A percentile compares a stretch with the other conserved stretches of the same genome.
phyloP scores from a whole-genome alignment of 192 early-diverging fungal species.

The Coemansia sp. region DNA sequence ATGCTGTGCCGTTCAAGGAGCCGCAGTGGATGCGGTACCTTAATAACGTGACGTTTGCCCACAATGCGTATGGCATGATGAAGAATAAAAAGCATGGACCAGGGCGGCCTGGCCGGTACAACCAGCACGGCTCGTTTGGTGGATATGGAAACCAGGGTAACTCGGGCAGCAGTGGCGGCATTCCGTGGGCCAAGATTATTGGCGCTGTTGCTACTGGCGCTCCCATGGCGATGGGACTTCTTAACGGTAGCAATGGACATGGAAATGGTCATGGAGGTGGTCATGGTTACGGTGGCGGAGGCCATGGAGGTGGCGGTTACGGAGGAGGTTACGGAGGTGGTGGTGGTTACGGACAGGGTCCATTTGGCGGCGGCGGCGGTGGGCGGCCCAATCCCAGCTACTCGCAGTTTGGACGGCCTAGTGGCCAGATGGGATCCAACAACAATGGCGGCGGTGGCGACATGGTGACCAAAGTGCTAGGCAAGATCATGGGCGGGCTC shows the following conservation, averaged over 20 bases:
- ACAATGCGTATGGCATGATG: conserved; percentile 23
- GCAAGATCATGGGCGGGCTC: conserved; percentile 46
- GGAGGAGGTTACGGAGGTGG: conserved; percentile 51
- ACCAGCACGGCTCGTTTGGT: neutral
- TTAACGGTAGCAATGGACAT: neutral
- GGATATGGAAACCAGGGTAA: neutral
- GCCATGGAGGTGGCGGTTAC: conserved; percentile 40
- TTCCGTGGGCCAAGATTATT: conserved; percentile 25
- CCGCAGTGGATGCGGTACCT: conserved; percentile 39
- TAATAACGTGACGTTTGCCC: conserved; percentile 21
- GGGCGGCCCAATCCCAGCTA: conserved; percentile 12
- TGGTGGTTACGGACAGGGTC: conserved; percentile 46
- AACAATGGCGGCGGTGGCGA: conserved; percentile 12
- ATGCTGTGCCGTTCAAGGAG: conserved; percentile 23
- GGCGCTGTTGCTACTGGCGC: conserved; percentile 22
- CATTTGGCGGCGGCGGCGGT: conserved; percentile 8
- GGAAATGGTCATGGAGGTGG: conserved; percentile 3
- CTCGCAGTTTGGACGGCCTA: conserved; percentile 18
- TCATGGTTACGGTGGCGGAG: neutral
- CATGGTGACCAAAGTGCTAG: conserved; percentile 30
- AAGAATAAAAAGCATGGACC: neutral
- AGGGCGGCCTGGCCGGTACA: neutral
- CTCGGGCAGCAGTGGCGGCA: conserved; percentile 8
- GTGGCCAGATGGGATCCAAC: conserved; percentile 10
- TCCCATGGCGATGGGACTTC: neutral